Base-by-base conservation (phyloP, 768 basidiomycete species). In the Sporobolomyces phaffii region DNA sequence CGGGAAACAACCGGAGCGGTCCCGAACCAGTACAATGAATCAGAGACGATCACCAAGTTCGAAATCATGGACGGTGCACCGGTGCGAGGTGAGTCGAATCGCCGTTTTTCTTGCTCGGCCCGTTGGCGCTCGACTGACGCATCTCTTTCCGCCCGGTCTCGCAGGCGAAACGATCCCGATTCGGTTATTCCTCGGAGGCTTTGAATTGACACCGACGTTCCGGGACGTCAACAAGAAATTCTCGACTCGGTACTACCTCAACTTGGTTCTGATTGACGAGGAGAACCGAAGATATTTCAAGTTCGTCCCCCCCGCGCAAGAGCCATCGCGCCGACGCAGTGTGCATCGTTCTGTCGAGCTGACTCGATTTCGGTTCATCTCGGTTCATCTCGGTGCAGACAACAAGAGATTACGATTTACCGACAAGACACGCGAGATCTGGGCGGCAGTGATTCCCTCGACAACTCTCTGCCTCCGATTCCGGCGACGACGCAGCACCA, bases 221-320 rank as follows among this genome's bases (percentile, higher is more conserved):
- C 85, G 96, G 28, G 94, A 98, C 72, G 91, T 98, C 69, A 98
- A 98, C 84, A 98, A 99, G 83, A 97, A 93, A 80, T 99, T 99
- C 79, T 91, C 89, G 77, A 89, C 89, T 44, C 83, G 96, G 64
- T 99, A 98, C 78, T 98, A 98, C 78, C 84, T 98, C 70, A 99
- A 99, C 77, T 81, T 98, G 34, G 96, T 99, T 5, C 84, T 98
- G 60, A 91, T 98, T 59, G 96, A 98, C 77, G 93, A 98, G 77
- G 94, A 97, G 82, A 98, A 98, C 78, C 82, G 94, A 74, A 82
- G 94, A 70, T 97, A 96, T 79, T 97, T 97, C 80, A 96, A 97
- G 80, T 70, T 24, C 15, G 65, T 62, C 0, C 13, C 11, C 14
- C 8, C 36, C 5, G 2, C 29, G n/a, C n/a, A n/a, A n/a, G n/a